Evolutionary conservation across 345 rosid species (phyloP), one percentile per base, ranked within the genome.

Genomic region (Eutrema japonicum): DNA sequence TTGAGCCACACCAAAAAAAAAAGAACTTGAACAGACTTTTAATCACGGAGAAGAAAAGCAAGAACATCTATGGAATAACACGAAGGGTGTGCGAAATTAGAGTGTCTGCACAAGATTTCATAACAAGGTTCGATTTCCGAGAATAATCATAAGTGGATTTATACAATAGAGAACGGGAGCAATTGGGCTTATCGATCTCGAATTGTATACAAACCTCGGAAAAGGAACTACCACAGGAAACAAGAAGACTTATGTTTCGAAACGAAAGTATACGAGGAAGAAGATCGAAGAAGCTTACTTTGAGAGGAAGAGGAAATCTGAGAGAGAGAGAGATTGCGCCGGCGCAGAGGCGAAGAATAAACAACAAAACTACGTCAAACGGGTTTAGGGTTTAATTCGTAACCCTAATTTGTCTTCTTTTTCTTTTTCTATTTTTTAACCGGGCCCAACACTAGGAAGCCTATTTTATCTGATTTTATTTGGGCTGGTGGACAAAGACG

Each of bases 321-420:
- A 22, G 26, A 22, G 26, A 22, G 26, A 22, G 66, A 66, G 55
- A 69, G 47, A 55, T 22, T 22, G 38, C 12, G 42, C 78, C 78
- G 74, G 78, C 78, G 74, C 42, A 43, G 68, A 35, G 29, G 11
- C 4, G 49, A 43, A 7, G 53, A 66, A 59, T 30, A 67, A 16
- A 5, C 6, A 22, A 48, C 12, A 26, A 8, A 12, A 10, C 22
- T 2, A 33, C 38, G 29, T 8, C 11, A 49, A 42, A 51, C 33
- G 67, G 78, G 73, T 52, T 75, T 60, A 75, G 74, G 78, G 74
- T 75, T 68, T 58, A 49, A 13, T 58, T 59, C 67, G 35, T 40
- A 66, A 13, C 54, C 73, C 51, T 49, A n/a, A 9, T 8, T 30
- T 49, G 16, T 16, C 16, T 16, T 16, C 16, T 10, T 7, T 37